Evolutionary conservation across 805 yeast species (phyloP).

Genomic region (Starmerella khaoyaiensis): DNA sequence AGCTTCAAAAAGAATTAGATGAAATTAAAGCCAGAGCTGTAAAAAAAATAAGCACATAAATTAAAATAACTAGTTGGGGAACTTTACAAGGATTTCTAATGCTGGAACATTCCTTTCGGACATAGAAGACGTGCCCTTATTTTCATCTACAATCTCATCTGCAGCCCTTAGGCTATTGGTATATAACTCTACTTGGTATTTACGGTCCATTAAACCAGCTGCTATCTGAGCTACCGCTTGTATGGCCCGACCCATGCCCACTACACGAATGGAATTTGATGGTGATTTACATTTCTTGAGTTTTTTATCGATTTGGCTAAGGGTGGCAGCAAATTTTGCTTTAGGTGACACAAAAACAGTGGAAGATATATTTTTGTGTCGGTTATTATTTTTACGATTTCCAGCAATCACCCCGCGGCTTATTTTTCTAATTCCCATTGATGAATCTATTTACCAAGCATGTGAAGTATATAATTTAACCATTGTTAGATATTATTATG

Average conservation of each 20-base stretch:
- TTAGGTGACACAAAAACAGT: conserved; percentile 43
- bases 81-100: conserved; percentile 31
- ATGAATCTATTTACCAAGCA: background rate
- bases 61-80: background rate
- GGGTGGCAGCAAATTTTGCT: conserved; percentile 61
- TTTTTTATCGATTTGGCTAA: conserved; percentile 49
- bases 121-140: conserved; percentile 26
- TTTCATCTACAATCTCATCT: conserved; percentile 43
- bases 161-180: conserved; percentile 58
- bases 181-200: conserved; percentile 41
- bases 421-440: conserved; percentile 10
- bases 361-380: conserved; percentile 3
- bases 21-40: conserved; percentile 31
- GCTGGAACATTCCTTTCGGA: conserved; percentile 33
- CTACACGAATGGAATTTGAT: conserved; percentile 39
- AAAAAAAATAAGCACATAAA: conserved; percentile 27
- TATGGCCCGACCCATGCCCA: conserved; percentile 69
- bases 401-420: conserved; percentile 10
- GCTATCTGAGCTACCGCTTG: conserved; percentile 53
- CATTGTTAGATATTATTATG: background rate
- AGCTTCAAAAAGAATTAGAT: conserved; percentile 36
- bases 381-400: too few species aligned
- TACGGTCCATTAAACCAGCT: conserved; percentile 40
- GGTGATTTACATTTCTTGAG: conserved; percentile 35
- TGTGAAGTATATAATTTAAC: background rate